These are phyloP conservation scores for Yamadazyma epiphylla DNA, from an alignment of 1,139 yeast genomes.

Conservation along the genomic window DNA sequence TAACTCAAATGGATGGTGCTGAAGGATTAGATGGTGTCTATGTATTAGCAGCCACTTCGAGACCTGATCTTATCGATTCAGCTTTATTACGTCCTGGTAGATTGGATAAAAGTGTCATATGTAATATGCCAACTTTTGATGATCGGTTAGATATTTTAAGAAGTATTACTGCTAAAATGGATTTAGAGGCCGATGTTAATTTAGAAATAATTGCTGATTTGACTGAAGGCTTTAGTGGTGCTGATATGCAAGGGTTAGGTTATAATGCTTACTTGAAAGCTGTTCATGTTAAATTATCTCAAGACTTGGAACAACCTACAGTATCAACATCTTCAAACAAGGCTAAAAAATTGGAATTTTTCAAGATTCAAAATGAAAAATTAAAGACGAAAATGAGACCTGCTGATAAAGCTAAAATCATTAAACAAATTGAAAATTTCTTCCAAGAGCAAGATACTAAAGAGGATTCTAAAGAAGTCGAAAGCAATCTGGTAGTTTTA, in stretches of 20 bases:
- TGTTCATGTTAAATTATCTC: conserved; percentile 72
- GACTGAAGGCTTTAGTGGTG: conserved; percentile 86
- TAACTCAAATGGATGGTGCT: conserved; percentile 99
- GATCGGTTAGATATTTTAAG: conserved; percentile 73
- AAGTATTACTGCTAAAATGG: conserved; percentile 59
- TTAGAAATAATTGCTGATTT: conserved; percentile 52
- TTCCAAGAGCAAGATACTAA: conserved; percentile 12
- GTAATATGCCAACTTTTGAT: conserved; percentile 74
- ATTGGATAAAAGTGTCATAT: conserved; percentile 84
- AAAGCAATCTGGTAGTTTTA: conserved; percentile 19
- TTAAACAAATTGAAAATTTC: conserved; percentile 46
- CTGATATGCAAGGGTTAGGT: conserved; percentile 89
- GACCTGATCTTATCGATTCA: conserved; percentile 94
- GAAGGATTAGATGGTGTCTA: conserved; percentile 97
- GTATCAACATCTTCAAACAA: conserved; percentile 10
- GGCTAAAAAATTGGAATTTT: conserved; percentile 25
- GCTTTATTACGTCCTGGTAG: conserved; percentile 95
- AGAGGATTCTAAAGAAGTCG: conserved; percentile 8
- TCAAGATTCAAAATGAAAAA: conserved; percentile 31
- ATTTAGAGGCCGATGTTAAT: conserved; percentile 46
- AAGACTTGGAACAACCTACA: conserved; percentile 18
- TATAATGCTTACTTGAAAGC: conserved; percentile 91
- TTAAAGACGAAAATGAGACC: conserved; percentile 31
- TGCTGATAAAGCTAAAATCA: conserved; percentile 41
- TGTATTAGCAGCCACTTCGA: conserved; percentile 91